These are phyloP conservation scores for Fusarium sp. DNA, from an alignment of 2,329 filamentous ascomycete species.

Conservation along the genomic window DNA sequence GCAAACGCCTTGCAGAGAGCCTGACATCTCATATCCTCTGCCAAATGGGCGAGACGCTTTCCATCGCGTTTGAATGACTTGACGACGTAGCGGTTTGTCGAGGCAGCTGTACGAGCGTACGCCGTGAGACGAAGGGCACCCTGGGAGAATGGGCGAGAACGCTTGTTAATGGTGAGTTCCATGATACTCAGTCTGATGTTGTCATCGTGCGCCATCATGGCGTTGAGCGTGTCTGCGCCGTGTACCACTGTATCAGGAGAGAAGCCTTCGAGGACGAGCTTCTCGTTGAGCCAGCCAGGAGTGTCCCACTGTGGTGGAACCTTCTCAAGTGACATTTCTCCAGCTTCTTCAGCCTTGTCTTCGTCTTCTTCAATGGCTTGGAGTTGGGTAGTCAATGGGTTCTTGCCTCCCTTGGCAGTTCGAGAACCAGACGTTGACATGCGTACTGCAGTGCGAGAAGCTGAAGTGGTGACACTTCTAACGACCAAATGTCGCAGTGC, in stretches of 20 bases:
- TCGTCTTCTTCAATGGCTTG: constrained; percentile 22
- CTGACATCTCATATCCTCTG: constrained; percentile 53
- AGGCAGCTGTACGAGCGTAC: constrained; percentile 47
- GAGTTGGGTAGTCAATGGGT: neutral
- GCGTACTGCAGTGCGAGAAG: constrained; percentile 16
- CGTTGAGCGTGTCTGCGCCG: constrained; percentile 43
- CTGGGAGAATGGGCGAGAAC: constrained; percentile 41
- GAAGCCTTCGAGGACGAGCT: constrained; percentile 33
- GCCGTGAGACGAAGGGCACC: constrained; percentile 48
- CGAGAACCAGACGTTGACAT: constrained; percentile 20
- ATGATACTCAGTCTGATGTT: constrained; percentile 48
- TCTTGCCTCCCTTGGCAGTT: constrained; percentile 15
- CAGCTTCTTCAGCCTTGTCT: neutral
- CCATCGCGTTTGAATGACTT: constrained; percentile 45
- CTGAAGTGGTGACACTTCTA: constrained; percentile 22
- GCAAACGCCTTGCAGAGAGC: constrained; percentile 54
- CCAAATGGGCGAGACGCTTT: constrained; percentile 43
- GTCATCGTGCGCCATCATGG: constrained; percentile 50
- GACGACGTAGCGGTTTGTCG: constrained; percentile 47
- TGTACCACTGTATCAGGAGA: constrained; percentile 44
- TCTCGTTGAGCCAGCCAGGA: constrained; percentile 2
- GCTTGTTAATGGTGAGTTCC: constrained; percentile 48
- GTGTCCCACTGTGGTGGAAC: constrained; percentile 4
- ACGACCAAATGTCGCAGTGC: constrained; percentile 14
- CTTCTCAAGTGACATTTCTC: neutral